Conservation (phyloP, 2,329 filamentous ascomycete genomes). For the Fusarium sp. region DNA sequence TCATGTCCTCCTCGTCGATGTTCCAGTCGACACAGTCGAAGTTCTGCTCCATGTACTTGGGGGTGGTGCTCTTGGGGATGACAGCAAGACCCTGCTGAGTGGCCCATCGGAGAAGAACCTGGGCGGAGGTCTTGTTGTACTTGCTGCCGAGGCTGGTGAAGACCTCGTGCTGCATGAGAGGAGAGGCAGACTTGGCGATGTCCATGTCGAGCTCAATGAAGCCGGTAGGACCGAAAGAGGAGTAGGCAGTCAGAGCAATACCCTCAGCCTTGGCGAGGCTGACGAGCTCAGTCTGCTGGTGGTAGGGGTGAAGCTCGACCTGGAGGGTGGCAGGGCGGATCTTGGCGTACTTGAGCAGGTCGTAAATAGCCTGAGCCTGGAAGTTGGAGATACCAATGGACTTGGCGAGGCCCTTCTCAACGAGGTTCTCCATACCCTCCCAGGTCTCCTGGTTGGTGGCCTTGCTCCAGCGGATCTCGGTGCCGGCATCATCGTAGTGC, state of each 20-base stretch:
- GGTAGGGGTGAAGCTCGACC: constrained; percentile 91
- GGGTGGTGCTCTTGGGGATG: constrained; percentile 79
- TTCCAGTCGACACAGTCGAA: constrained; percentile 74
- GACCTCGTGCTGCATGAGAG: constrained; percentile 76
- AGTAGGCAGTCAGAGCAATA: constrained; percentile 84
- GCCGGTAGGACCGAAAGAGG: constrained; percentile 81
- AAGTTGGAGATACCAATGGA: constrained; percentile 88
- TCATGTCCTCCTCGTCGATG: constrained; percentile 72
- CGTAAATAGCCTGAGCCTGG: constrained; percentile 80
- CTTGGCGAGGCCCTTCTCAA: constrained; percentile 73
- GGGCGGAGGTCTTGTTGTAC: constrained; percentile 77
- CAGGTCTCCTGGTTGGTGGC: constrained; percentile 84
- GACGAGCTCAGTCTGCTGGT: constrained; percentile 78
- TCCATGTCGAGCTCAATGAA: constrained; percentile 83
- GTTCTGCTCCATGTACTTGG: constrained; percentile 69
- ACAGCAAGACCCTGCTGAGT: constrained; percentile 84
- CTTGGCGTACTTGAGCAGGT: constrained; percentile 80
- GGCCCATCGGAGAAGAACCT: constrained; percentile 87
- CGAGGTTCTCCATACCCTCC: constrained; percentile 80
- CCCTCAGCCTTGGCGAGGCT: constrained; percentile 75
- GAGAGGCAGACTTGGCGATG: constrained; percentile 64
- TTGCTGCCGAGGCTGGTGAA: constrained; percentile 75
- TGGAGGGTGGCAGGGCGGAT: constrained; percentile 82
- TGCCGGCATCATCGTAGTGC: constrained; percentile 70
- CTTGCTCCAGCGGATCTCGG: constrained; percentile 71